These are phyloP conservation scores for Senecio squalidus DNA, from an alignment of 140 eudicot genomes.

Conservation along the genomic window DNA sequence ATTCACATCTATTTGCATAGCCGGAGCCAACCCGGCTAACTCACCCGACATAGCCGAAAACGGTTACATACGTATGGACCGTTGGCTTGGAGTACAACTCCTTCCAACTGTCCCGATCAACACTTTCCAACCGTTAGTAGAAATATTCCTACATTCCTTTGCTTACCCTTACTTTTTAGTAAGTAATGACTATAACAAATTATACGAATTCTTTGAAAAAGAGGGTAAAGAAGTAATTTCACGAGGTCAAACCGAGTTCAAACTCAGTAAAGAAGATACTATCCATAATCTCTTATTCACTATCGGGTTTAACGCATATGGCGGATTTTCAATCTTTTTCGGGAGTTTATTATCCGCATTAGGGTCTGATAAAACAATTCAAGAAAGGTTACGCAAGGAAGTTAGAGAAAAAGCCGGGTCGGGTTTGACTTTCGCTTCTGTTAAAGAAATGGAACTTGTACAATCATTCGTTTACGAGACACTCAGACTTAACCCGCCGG, in stretches of 20 bases:
- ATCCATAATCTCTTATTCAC: slow-evolving; percentile 69
- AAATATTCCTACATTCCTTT: slow-evolving; percentile 74
- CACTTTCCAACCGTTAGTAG: slow-evolving; percentile 63
- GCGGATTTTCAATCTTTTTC: slow-evolving; percentile 58
- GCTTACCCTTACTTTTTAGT: slow-evolving; percentile 58
- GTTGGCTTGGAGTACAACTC: slow-evolving; percentile 73
- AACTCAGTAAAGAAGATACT: slow-evolving; percentile 44
- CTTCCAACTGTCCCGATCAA: slow-evolving; percentile 50
- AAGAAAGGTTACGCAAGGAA: slow-evolving; percentile 44
- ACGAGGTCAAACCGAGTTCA: slow-evolving; percentile 52
- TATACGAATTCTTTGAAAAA: slow-evolving; percentile 37
- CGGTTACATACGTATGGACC: slow-evolving; percentile 44
- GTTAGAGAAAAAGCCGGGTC: slow-evolving; percentile 45
- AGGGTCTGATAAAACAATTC: slow-evolving; percentile 35
- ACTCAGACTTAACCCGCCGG: slow-evolving; percentile 73
- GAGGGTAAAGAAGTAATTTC: slow-evolving; percentile 47
- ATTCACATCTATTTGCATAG: slow-evolving; percentile 39
- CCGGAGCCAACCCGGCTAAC: slow-evolving; percentile 61
- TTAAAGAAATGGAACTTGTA: slow-evolving; percentile 54
- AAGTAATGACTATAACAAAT: slow-evolving; percentile 48
- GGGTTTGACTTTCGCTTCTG: slow-evolving; percentile 35
- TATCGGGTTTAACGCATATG: slow-evolving; percentile 77
- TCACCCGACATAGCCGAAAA: slow-evolving; percentile 55
- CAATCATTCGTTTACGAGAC: slow-evolving; percentile 74
- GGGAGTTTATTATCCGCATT: slow-evolving; percentile 33